Conservation (phyloP, 1,284 basidiomycete genomes). For the Ceratobasidium sp. region DNA sequence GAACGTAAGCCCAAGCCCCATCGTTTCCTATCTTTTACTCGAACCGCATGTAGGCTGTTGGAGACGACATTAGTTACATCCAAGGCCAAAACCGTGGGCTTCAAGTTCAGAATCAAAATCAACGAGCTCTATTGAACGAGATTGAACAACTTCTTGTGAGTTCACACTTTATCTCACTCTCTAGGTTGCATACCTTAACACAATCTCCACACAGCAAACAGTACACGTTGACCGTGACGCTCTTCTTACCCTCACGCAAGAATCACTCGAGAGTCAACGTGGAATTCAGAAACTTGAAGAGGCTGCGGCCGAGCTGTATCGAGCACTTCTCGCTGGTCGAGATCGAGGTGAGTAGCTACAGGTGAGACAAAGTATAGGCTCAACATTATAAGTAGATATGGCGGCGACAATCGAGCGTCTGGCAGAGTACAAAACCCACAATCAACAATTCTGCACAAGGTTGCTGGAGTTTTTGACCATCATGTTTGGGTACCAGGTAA, state of each 20-base stretch:
- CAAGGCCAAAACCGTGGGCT: constrained; percentile 97
- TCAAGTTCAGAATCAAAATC: constrained; percentile 98
- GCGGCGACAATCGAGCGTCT: constrained; percentile 93
- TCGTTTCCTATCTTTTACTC: constrained; percentile 25
- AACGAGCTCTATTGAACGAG: constrained; percentile 84
- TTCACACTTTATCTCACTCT: constrained; percentile 28
- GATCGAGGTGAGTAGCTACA: constrained; percentile 74
- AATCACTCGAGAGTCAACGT: constrained; percentile 81
- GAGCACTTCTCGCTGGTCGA: constrained; percentile 91
- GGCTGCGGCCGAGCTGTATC: constrained; percentile 92
- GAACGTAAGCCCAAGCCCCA: constrained; percentile 70
- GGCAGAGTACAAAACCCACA: constrained; percentile 89
- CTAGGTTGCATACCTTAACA: constrained; percentile 34
- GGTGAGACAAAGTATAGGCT: background rate
- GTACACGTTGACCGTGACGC: constrained; percentile 89
- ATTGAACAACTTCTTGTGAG: constrained; percentile 86
- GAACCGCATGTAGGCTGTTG: constrained; percentile 75
- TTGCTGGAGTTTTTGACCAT: constrained; percentile 90
- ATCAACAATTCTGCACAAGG: constrained; percentile 92
- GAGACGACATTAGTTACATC: constrained; percentile 95
- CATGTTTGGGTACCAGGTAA: constrained; percentile 88
- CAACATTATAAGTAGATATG: constrained; percentile 74
- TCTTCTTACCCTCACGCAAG: constrained; percentile 84
- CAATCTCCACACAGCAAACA: constrained; percentile 75
- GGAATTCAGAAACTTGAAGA: constrained; percentile 86